phyloP scores from a whole-genome alignment of 129 eudicot genomes.

The Silybum marianum region DNA sequence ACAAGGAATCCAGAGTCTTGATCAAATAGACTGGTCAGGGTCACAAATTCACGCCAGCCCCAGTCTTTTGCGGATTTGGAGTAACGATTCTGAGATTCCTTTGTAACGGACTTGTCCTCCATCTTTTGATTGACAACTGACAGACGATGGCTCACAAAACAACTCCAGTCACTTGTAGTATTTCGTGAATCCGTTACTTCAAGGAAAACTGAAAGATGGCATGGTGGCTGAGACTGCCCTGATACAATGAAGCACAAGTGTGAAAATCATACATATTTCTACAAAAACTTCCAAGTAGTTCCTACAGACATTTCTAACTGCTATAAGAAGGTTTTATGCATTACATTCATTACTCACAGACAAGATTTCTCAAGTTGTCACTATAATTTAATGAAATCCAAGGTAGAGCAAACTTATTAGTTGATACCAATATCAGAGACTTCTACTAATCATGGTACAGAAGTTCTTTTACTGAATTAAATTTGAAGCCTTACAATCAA shows the following conservation, averaged over 20 bases:
- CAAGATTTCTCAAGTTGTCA: not conserved
- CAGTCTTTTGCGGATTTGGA: slow-evolving; percentile 99
- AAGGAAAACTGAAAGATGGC: slow-evolving; percentile 98
- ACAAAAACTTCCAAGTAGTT: slow-evolving; percentile 13
- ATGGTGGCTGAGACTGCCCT: slow-evolving; percentile 99
- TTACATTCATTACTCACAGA: not conserved
- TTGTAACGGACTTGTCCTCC: slow-evolving; percentile 88
- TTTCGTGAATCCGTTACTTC: slow-evolving; percentile 96
- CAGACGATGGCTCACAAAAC: slow-evolving; percentile 95
- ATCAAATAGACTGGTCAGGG: slow-evolving; percentile 93
- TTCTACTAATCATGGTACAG: not conserved
- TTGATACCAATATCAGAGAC: slow-evolving; percentile 4
- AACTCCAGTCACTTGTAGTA: slow-evolving; percentile 93
- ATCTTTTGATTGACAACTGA: slow-evolving; percentile 88
- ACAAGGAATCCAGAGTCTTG: slow-evolving; percentile 97
- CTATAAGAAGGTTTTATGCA: not conserved
- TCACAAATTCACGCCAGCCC: slow-evolving; percentile 99
- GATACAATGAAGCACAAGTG: slow-evolving; percentile 60
- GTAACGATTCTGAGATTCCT: slow-evolving; percentile 97
- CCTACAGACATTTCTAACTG: not conserved
- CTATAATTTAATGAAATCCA: slow-evolving; percentile 6
- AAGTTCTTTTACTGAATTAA: not conserved
- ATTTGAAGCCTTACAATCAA: not conserved
- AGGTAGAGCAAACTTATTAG: slow-evolving; percentile 11
- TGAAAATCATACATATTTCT: slow-evolving; percentile 29